Base-by-base conservation (phyloP, 345 rosid genomes). In the Arabidopsis arenosa region DNA sequence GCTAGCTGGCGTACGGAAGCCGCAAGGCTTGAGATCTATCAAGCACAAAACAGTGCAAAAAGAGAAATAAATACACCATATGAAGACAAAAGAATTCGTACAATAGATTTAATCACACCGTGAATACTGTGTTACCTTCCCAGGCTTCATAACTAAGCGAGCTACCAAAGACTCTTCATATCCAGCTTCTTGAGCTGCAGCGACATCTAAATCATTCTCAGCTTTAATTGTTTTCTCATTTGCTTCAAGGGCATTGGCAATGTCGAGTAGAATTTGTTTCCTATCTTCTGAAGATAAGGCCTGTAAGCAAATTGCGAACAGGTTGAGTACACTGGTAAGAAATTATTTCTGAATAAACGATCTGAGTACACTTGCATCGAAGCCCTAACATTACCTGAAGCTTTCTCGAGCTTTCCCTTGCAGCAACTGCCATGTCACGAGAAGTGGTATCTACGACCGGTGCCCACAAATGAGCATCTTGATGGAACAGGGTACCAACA, bases 401-500 rank as follows among this genome's bases (percentile, higher is more conserved):
- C 75, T 80, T 79, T 77, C 97, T 87, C 51, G 99, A 88, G 82
- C 97, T 82, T 56, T 96, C 99, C 84, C 96, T 89, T 60, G 98
- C 97, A 54, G 92, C 93, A 74, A 89, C 88, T 75, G 98, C 98
- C 99, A 93, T 91, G 26, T 88, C 91, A 51, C 87, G 87, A 10
- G 87, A 88, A 69, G 84, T 66, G 60, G 85, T 77, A 70, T 87
- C 98, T 64, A 82, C 78, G 52, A 68, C 57, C 7, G 85, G 81
- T 55, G 71, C 81, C 94, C 91, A 93, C 62, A 86, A 52, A 81
- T 88, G 90, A 44, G 98, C 92, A 81, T 93, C 90, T 81, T 83
- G 77, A 73, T 96, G 98, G 85, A 96, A 96, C 61, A 96, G 87
- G 54, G 99, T 93, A 77, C 99, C 98, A 11, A 93, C 75, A 66